Evolutionary conservation across 2,329 filamentous ascomycete species (phyloP).

Genomic region (Colletotrichum lentis): DNA sequence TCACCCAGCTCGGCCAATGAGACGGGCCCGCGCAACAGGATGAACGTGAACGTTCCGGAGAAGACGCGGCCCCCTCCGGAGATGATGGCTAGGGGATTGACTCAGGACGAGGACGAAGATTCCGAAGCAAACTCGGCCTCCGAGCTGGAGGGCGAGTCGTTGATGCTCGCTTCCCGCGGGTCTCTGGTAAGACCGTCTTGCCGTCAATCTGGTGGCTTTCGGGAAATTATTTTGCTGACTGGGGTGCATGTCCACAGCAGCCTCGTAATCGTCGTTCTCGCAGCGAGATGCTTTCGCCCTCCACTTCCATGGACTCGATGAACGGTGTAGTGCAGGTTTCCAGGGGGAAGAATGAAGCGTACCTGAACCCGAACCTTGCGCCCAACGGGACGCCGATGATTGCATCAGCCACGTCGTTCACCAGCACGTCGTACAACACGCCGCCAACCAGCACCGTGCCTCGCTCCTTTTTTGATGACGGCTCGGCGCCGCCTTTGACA

Average conservation of each 20-base stretch:
- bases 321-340: constrained; percentile 71
- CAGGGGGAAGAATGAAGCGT: constrained; percentile 65
- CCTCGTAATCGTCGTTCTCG: constrained; percentile 72
- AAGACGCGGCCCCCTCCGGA: constrained; percentile 90
- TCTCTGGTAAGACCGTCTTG: constrained; percentile 66
- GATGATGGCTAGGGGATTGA: constrained; percentile 83
- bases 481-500: constrained; percentile 78
- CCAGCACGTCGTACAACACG: constrained; percentile 64
- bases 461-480: constrained; percentile 89
- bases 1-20: constrained; percentile 83
- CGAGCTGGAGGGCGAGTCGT: constrained; percentile 80
- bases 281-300: constrained; percentile 78
- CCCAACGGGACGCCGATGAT: constrained; percentile 58
- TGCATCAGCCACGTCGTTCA: constrained; percentile 69
- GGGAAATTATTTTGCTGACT: constrained; percentile 4
- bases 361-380: constrained; percentile 51
- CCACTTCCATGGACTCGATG: constrained; percentile 91
- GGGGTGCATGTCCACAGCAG: constrained; percentile 45
- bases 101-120: constrained; percentile 88
- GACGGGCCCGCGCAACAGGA: constrained; percentile 85
- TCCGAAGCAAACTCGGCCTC: constrained; percentile 84
- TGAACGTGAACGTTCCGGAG: constrained; percentile 87
- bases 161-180: constrained; percentile 71
- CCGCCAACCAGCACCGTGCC: constrained; percentile 71
- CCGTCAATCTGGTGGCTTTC: not conserved